A percentile compares a stretch with the other conserved stretches of the same genome.
Conservation (phyloP, 2,329 filamentous ascomycete species). For the Cadophora gregata region DNA sequence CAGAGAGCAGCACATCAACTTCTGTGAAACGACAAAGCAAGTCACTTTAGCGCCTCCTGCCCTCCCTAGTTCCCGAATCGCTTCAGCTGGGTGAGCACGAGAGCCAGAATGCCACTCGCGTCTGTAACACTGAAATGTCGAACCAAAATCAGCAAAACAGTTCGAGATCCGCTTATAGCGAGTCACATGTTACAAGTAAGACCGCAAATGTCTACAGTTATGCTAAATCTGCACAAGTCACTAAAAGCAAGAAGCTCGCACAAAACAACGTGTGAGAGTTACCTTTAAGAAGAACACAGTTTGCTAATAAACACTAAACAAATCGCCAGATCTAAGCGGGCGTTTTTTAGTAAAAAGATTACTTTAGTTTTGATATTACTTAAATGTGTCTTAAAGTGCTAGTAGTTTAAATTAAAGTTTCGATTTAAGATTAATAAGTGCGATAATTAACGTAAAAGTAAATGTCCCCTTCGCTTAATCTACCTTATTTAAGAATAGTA, state of each 20-base stretch:
- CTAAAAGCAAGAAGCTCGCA: not conserved
- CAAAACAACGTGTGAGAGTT: conserved; percentile 1
- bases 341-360: not conserved
- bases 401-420: conserved; percentile 2
- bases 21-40: conserved; percentile 11
- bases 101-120: conserved; percentile 11
- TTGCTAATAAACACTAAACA: not conserved
- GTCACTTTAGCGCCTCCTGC: not conserved
- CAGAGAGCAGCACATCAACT: not conserved
- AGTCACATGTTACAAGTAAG: not conserved
- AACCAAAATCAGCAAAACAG: conserved; percentile 5
- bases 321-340: not conserved
- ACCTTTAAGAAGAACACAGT: not conserved
- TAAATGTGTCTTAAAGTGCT: not conserved
- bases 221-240: conserved; percentile 2
- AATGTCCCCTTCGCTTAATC: not conserved
- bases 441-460: not conserved
- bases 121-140: conserved; percentile 5
- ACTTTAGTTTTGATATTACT: not conserved
- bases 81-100: conserved; percentile 8
- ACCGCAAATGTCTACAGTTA: not conserved
- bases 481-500: too few species aligned
- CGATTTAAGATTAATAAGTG: not conserved
- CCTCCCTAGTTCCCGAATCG: conserved; percentile 4
- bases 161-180: not conserved